Evolutionary conservation across 2,329 filamentous ascomycete genomes (phyloP).

Genomic region (Rutstroemia sp.): DNA sequence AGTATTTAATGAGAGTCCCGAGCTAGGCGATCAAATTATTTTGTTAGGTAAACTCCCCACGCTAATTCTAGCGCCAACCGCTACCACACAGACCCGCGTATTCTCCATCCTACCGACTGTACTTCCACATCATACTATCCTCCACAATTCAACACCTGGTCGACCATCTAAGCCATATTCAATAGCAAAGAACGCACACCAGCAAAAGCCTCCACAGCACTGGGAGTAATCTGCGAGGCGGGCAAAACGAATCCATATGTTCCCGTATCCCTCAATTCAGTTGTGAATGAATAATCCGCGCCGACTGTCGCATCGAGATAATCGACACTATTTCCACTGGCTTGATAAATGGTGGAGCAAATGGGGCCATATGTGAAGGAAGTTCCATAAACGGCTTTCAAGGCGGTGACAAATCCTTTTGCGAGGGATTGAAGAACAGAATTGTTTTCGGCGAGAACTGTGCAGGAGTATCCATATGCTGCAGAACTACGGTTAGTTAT

Average conservation of each 20-base stretch:
- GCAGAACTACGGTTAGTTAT: neutral
- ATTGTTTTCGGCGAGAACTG: slow-evolving; percentile 38
- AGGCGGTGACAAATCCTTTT: slow-evolving; percentile 41
- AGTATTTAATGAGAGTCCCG: too few relatives aligned
- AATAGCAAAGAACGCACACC: slow-evolving; percentile 20
- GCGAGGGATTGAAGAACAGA: slow-evolving; percentile 43
- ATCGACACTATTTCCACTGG: slow-evolving; percentile 39
- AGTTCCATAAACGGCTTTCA: slow-evolving; percentile 46
- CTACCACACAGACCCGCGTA: too few relatives aligned
- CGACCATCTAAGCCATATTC: too few relatives aligned
- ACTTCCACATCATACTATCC: too few relatives aligned
- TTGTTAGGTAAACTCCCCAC: too few relatives aligned
- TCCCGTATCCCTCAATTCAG: slow-evolving; percentile 43
- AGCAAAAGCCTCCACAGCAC: slow-evolving; percentile 39
- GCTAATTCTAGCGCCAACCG: too few relatives aligned
- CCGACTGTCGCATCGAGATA: slow-evolving; percentile 36
- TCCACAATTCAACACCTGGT: too few relatives aligned
- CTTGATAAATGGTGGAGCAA: slow-evolving; percentile 55
- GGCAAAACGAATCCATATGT: slow-evolving; percentile 42
- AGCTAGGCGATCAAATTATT: too few relatives aligned
- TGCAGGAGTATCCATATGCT: slow-evolving; percentile 54
- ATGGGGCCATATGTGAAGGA: slow-evolving; percentile 38
- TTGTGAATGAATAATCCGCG: slow-evolving; percentile 32
- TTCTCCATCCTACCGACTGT: too few relatives aligned
- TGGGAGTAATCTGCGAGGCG: slow-evolving; percentile 39